Base-by-base conservation (phyloP, 176 grass and related monocot species). In the Carex cristatella region DNA sequence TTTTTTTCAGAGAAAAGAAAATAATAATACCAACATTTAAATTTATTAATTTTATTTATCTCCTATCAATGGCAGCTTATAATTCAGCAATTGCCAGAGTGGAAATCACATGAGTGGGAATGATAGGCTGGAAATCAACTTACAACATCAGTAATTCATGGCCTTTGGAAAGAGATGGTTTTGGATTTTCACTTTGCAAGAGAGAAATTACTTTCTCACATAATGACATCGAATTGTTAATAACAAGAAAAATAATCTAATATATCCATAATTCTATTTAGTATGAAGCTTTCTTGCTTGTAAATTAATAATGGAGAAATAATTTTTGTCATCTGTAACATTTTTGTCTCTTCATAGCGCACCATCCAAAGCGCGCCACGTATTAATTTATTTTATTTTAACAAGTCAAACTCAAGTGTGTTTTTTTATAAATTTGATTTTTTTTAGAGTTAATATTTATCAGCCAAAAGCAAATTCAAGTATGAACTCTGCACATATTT, bases 61-160 rank as follows among this genome's bases (percentile, higher is more conserved):
- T 79, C 53, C 27, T 78, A 2, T 13, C 69, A 84, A 69, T 0
- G 49, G 83, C 86, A 99, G 96, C 84, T 99, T 80, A 65, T 99
- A 73, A 91, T 99, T 85, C 96, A 99, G 32, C 91, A 99, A 69
- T 88, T 99, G 84, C 96, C 96, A 9, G 93, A 94, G 60, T 95
- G 93, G 96, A 95, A 92, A 84, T 35, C 81, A 70, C 95, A 98
- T 71, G 72, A 95, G 70, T 98, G 95, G 95, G 86, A 93, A 12
- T 91, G 88, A 76, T 11, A 76, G 30, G 71, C 71, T 76, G 71
- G 19, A 76, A 51, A 31, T 53, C 71, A 54, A 76, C 23, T 30
- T 12, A 31, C 27, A 54, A 76, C 42, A 30, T 3, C 48, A 28
- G n/a, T 28, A 71, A 49, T 76, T 53, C 19, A 75, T 54, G 19